Conservation (phyloP, 192 early-diverging fungal species). For the Kappamyces sp. region DNA sequence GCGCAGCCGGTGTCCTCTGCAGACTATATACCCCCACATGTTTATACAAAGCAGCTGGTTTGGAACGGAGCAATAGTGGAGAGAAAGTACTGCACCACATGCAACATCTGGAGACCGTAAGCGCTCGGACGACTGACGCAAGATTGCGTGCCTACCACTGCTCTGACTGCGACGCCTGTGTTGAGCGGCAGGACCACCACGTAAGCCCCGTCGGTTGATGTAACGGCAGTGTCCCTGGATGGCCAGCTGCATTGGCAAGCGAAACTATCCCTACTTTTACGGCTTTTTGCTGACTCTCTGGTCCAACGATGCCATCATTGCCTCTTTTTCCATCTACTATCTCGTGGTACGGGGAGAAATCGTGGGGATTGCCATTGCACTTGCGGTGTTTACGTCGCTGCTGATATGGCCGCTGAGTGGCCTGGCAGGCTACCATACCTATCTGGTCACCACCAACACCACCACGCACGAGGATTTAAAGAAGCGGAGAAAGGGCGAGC, state of each 20-base stretch:
- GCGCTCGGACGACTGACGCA: too few relatives aligned
- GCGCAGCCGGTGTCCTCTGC: too few relatives aligned
- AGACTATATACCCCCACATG: too few relatives aligned
- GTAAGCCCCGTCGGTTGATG: background rate
- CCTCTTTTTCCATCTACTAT: constrained; percentile 3
- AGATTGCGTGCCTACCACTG: background rate
- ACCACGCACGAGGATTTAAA: constrained; percentile 4
- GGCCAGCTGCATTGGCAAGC: constrained; percentile 14
- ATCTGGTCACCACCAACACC: constrained; percentile 2
- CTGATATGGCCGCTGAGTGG: constrained; percentile 4
- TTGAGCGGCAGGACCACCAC: constrained; percentile 25
- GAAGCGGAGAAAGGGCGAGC: background rate
- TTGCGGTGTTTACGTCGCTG: constrained; percentile 6
- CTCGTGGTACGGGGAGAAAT: background rate
- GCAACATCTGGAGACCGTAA: constrained; percentile 17
- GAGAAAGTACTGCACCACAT: constrained; percentile 12
- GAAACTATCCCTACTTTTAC: constrained; percentile 16
- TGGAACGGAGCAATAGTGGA: background rate
- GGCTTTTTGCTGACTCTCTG: constrained; percentile 8
- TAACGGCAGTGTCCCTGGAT: constrained; percentile 11
- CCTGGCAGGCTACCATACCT: constrained; percentile 4
- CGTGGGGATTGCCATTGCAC: background rate
- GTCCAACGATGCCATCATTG: background rate
- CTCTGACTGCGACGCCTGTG: constrained; percentile 52
- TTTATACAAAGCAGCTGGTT: constrained; percentile 1